Base-by-base conservation (phyloP, 2,329 filamentous ascomycete genomes). In the Gaeumannomyces tritici region DNA sequence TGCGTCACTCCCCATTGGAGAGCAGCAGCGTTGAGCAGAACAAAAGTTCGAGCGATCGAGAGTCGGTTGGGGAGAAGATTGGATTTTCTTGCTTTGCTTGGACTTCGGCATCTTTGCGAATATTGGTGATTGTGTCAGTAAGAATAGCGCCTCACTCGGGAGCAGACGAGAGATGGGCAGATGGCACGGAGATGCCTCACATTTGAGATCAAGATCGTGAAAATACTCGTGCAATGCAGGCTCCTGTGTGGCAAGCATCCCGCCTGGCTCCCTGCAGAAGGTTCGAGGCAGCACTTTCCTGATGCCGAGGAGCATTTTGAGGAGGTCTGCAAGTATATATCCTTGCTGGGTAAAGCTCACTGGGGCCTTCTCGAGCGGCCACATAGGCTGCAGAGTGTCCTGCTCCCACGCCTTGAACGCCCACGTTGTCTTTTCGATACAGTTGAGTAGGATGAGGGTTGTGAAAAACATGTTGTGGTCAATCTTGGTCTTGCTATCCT, bases 381-480 rank as follows among this genome's bases (percentile, higher is more conserved):
- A 88, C 56, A 80, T 79, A 0, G 79, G 78, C 2, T 82, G 79
- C 29, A 87, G 78, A 60, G 82, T 81, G 62, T 84, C 80, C 69
- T 87, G 83, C 67, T 87, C 84, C 84, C 85, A 89, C 2, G 83
- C 84, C 65, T 87, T 86, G 74, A 88, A 88, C 0, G 83, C 82
- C 86, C 85, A 89, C 0, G 85, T 88, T 0, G 84, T 85, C 73
- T 88, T 88, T 69, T 89, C 86, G 18, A 88, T 77, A 66, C 84
- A 87, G 68, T 86, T 87, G 59, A 88, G 79, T 65, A 88, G 81
- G 62, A 88, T 81, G 62, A 88, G 72, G 3, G 83, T 80, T 3
- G 84, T 81, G 27, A 88, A 79, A 67, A 85, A 88, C 73, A 86
- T 82, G 66, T 80, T 80, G 68, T 86, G 86, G 35, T 81, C 81